Percentiles rank a stretch among this genome's conserved stretches.
Conservation (phyloP, 139 green algal genomes). For the Chlamydomonas sp. region DNA sequence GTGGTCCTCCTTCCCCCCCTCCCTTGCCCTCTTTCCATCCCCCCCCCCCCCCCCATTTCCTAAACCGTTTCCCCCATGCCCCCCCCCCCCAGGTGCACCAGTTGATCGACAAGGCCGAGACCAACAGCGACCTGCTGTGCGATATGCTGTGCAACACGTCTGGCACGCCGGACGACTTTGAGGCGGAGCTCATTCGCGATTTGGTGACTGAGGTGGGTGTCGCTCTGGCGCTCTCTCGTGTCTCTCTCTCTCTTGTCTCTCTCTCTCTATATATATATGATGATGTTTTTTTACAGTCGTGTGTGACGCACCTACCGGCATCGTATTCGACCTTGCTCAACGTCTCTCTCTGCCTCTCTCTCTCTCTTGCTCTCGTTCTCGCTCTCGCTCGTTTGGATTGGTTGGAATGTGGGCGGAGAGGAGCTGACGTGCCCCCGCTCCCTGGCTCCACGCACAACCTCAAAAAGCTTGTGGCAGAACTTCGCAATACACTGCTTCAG, state of each 20-base stretch:
- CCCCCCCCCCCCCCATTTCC: too few species aligned
- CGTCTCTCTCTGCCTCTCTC: too few species aligned
- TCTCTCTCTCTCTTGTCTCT: too few species aligned
- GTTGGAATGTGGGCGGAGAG: background rate
- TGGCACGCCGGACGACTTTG: constrained; percentile 23
- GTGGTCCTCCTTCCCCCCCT: too few species aligned
- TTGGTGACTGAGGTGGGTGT: constrained; percentile 32
- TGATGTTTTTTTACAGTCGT: too few species aligned
- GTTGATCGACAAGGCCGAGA: constrained; percentile 35
- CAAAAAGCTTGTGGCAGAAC: background rate
- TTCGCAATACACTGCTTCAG: background rate
- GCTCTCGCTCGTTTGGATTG: background rate
- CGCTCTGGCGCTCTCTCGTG: background rate
- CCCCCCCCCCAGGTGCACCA: constrained; percentile 3
- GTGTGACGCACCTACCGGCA: too few species aligned
- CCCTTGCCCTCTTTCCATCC: too few species aligned
- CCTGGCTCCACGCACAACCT: background rate
- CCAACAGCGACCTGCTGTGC: constrained; percentile 38
- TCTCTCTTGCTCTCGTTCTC: background rate
- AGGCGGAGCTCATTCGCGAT: constrained; percentile 31
- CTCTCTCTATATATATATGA: too few species aligned
- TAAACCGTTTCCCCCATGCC: too few species aligned
- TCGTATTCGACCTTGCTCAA: too few species aligned
- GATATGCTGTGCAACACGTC: constrained; percentile 35
- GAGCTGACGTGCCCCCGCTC: background rate